Evolutionary conservation across 108 stramenopile genomes (phyloP).

Genomic region (Cylindrotheca closterium): DNA sequence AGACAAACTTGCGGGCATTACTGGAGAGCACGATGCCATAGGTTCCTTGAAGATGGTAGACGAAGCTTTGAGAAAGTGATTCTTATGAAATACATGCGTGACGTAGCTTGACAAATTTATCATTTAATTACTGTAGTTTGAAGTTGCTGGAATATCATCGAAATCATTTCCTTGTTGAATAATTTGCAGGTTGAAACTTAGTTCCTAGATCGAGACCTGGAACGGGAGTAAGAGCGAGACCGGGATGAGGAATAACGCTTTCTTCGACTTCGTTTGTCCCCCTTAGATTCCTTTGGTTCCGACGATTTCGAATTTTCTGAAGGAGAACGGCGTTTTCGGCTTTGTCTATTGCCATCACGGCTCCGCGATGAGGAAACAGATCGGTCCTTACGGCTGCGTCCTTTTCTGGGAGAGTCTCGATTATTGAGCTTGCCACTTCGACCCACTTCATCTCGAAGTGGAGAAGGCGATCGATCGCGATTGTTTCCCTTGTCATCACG

Average conservation of each 20-base stretch:
- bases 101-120: no score
- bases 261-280: no score
- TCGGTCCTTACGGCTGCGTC: background rate
- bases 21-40: conserved; percentile 73
- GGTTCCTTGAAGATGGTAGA: conserved; percentile 60
- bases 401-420: no score
- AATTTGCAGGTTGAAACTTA: background rate
- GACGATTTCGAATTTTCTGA: no score
- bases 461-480: background rate
- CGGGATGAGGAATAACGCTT: background rate
- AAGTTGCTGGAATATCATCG: no score
- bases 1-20: conserved; percentile 32
- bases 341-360: no score
- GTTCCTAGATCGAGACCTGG: background rate
- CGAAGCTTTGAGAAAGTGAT: conserved; percentile 45
- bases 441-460: no score
- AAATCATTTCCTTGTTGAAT: background rate
- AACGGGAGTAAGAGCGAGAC: background rate
- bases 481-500: background rate
- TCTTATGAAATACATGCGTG: no score
- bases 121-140: no score
- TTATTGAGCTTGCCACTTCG: no score
- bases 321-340: no score
- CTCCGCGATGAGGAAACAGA: background rate
- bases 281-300: no score